Base-by-base conservation (phyloP, 192 early-diverging fungal species). In the Coemansia sp. region DNA sequence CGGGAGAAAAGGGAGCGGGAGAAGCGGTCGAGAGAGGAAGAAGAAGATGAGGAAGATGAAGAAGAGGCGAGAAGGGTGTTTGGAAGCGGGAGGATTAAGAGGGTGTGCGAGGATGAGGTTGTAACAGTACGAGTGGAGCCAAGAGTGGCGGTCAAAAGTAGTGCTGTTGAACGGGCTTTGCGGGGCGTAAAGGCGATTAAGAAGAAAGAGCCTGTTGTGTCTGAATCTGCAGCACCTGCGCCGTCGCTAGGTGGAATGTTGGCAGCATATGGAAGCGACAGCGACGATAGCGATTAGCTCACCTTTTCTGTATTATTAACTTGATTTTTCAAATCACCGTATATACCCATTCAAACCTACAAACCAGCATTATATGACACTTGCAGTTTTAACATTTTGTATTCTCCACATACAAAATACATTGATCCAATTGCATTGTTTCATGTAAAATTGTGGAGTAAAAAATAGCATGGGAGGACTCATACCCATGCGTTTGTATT, bases 241-340 rank as follows among this genome's bases (percentile, higher is more conserved):
- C 25, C 25, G 25, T 31, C 75, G 2, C 38, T 78, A n/a, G 42
- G 57, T 1, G 62, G 75, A 2, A 71, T 78, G 66, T 66, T 78
- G 14, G 75, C 69, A 6, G 70, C 63, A 12, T 78, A 78, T 23
- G 75, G 59, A 53, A 68, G 70, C 55, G 60, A 64, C 28, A 28
- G 34, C 6, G 54, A 56, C 54, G 28, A 56, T n/a, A 17, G 18
- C 25, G 34, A 31, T 59, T 53, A 21, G 11, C 24, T 46, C 23
- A 20, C n/a, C 24, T 17, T n/a, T 51, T 51, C 11, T 17, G 50
- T 25, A 51, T 44, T 44, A 34, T 0, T 20, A 26, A 56, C 24
- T 12, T 28, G 15, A 18, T 56, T 56, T 37, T 34, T 8, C 31
- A 34, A 34, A 34, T 34, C 31, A 34, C 31, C 31, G 6, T 34